Base-by-base conservation (phyloP, 768 basidiomycete species). In the Inosperma sp. region DNA sequence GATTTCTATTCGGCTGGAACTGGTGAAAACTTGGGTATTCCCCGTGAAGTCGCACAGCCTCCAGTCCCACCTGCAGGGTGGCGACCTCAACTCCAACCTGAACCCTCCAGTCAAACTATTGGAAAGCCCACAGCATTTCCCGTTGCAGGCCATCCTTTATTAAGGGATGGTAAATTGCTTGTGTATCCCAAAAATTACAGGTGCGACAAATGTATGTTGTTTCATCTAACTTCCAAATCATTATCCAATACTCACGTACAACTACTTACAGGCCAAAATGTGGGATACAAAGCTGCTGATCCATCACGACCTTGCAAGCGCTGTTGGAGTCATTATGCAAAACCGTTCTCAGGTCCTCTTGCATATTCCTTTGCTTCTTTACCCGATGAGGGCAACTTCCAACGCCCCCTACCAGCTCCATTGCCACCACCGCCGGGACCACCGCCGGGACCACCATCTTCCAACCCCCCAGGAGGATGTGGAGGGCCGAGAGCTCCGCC, bases 291-390 rank as follows among this genome's bases (percentile, higher is more conserved):
- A 64, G 71, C 76, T 50, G 70, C 69, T 30, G 86, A 90, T 63
- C 85, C 86, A 0, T 62, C 72, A 1, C 70, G 80, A 49, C 84
- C 88, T 5, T 90, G 89, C 60, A 71, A 73, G 51, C 78, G 77
- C 49, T 92, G 90, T 68, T 92, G 88, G 89, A 68, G 74, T 5
- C 83, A 81, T 56, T 83, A 84, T 65, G 74, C 75, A 1, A 81
- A 77, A 56, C 71, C 76, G 0, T 91, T 82, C 64, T 60, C 71
- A 0, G 84, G 84, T 3, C 77, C 84, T 4, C 66, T 89, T 13
- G 70, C 74, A 0, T 83, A 81, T 58, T 75, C 74, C 9, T 78
- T 45, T 48, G 45, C 62, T 31, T 46, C 56, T 17, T 25, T 53
- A 30, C 33, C 45, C 5, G 43, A 16, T 14, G 36, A 52, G 13